A percentile compares a stretch with the other conserved stretches of the same genome.
Conservation (phyloP, 1,284 basidiomycete species). For the Coniferiporia weirii region DNA sequence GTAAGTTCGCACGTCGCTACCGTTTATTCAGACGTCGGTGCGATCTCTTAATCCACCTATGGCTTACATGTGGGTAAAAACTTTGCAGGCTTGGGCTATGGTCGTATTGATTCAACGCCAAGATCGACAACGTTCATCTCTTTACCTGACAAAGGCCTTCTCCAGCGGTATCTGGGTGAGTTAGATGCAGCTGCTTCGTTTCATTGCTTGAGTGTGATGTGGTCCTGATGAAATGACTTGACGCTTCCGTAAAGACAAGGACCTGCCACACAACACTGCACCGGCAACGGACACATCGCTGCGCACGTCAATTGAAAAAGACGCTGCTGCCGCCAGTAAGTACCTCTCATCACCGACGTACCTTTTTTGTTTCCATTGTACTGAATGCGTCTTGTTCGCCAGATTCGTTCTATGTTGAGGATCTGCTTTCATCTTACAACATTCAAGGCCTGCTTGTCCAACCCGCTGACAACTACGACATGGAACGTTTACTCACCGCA, state of each 20-base stretch:
- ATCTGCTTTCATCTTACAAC: conserved; percentile 32
- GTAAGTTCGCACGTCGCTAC: conserved; percentile 21
- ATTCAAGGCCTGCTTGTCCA: conserved; percentile 33
- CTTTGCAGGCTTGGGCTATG: conserved; percentile 1
- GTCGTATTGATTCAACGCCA: conserved; percentile 4
- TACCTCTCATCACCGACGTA: not conserved
- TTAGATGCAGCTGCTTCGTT: not conserved
- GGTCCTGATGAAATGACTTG: not conserved
- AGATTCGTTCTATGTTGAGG: conserved; percentile 28
- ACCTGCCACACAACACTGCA: conserved; percentile 32
- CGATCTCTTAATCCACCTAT: no score
- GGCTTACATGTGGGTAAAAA: not conserved
- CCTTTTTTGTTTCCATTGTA: no score
- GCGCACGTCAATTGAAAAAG: conserved; percentile 29
- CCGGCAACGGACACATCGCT: conserved; percentile 34
- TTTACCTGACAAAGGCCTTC: conserved; percentile 33
- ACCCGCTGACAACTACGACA: conserved; percentile 31
- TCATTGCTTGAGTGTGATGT: no score
- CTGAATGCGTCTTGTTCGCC: no score
- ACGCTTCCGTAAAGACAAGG: conserved; percentile 1
- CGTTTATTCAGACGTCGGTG: no score
- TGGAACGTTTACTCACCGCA: conserved; percentile 26
- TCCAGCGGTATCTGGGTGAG: conserved; percentile 31
- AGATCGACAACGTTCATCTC: conserved; percentile 33
- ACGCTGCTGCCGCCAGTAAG: conserved; percentile 25